Conservation (phyloP, 306 rosid species). For the Heteromeles arbutifolia region DNA sequence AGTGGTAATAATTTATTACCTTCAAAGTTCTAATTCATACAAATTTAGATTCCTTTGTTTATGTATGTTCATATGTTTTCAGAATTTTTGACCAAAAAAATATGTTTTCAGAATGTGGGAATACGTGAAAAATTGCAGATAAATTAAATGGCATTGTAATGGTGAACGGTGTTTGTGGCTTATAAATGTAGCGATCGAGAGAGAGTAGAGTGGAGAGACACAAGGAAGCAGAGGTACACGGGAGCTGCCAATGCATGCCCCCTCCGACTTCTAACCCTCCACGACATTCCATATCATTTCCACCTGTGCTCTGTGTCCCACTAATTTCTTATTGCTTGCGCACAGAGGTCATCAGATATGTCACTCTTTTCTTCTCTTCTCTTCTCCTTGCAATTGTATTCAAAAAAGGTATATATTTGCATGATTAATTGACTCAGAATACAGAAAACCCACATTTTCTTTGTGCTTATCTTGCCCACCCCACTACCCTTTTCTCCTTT, state of each 20-base stretch:
- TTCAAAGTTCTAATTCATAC: neutral
- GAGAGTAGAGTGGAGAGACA: neutral
- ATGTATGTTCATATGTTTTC: neutral
- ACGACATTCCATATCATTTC: constrained; percentile 9
- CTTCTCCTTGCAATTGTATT: neutral
- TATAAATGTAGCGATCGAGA: too few relatives aligned
- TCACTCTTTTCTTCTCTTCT: neutral
- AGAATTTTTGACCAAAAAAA: neutral
- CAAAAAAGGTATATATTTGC: neutral
- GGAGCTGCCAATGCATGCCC: constrained; percentile 1
- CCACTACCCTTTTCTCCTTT: neutral
- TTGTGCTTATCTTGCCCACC: neutral
- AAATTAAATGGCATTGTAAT: neutral
- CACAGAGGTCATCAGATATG: neutral
- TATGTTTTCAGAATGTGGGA: neutral
- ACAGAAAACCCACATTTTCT: neutral
- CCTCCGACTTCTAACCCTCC: neutral
- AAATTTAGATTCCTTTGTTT: too few relatives aligned
- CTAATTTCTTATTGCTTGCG: neutral
- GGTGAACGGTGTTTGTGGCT: too few relatives aligned
- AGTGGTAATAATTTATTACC: neutral
- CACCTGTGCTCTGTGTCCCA: neutral
- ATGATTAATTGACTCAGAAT: neutral
- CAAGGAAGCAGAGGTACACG: neutral
- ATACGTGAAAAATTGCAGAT: neutral